Base-by-base conservation (phyloP, 495 filamentous ascomycete species). In the Neurospora sp. region DNA sequence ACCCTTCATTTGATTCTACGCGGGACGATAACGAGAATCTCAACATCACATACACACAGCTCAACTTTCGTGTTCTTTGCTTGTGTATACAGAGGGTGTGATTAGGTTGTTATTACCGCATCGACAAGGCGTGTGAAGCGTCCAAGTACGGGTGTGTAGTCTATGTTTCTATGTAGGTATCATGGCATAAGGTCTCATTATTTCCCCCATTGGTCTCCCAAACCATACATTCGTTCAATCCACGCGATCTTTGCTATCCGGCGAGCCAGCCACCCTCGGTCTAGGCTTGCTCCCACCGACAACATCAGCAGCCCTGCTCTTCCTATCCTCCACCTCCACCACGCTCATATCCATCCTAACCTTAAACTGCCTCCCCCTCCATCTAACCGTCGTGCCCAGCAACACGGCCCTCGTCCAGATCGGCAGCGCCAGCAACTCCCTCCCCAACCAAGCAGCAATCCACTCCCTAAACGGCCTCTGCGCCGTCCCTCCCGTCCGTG, bases 341-440 rank as follows among this genome's bases (percentile, higher is more conserved):
- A 96, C 94, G 74, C 87, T 92, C 88, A 94, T 97, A 82, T 97
- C 93, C 76, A 90, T 85, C 5, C 92, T 88, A 14, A 99, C 94
- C 79, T 89, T 88, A 80, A 98, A 98, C 35, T 84, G 86, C 75
- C 89, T 89, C 0, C 94, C 94, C 41, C 96, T 86, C 96, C 96
- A 98, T 72, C 88, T 87, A 12, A 98, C 93, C 38, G 89, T 94
- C 40, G 89, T 89, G 5, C 92, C 96, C 71, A 94, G 91, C 76
- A 90, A 90, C 27, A 97, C 90, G 16, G 95, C 94, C 89, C 90
- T 91, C 4, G 82, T 83, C 96, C 96, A 98, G 70, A 99, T 92
- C 6, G 93, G 93, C 38, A 95, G 84, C 0, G 96, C 94, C 9
- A 97, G 83, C 1, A 87, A 44, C 79, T 99, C 96, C 27, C 96